Base-by-base conservation (phyloP, 2,329 filamentous ascomycete genomes). In the Arthroderma uncinatum region DNA sequence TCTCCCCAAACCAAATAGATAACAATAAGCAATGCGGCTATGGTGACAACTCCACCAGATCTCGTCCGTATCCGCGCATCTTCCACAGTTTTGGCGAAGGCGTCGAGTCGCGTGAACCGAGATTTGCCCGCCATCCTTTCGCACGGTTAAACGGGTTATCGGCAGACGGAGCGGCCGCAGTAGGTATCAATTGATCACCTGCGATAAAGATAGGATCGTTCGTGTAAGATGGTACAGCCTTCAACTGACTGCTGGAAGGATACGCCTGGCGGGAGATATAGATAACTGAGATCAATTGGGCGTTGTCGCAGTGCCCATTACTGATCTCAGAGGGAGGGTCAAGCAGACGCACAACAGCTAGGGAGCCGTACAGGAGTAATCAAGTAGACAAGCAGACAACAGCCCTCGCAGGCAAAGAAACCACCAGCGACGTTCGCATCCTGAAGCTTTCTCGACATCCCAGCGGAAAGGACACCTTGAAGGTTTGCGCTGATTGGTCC, bases 11-110 rank as follows among this genome's bases (percentile, higher is more conserved):
- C 81, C 64, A 98, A 80, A 73, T 86, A 96, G 47, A 97, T 69
- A 56, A 98, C 89, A 55, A 96, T 81, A 54, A 98, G 71, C 66
- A 98, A 78, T 60, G 91, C 96, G 63, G 86, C 81, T 66, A 98
- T 90, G 57, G 93, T 98, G 67, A 98, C 89, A 65, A 98, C 83
- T 64, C 93, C 93, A 63, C 93, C 93, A 2, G 90, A 95, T 5
- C 91, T 96, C 33, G 93, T 98, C 67, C 94, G 87, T 70, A 98
- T 84, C 66, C 93, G 84, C 64, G 94, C 93, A 83, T 98, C 93
- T 73, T 98, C 93, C 65, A 98, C 93, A 10, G 93, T 98, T 76
- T 98, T 98, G 54, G 92, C 95, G 72, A 98, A 98, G 79, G 93
- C 93, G 74, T 98, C 93, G 62, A 98, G 88, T 82, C 86, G 86